Base-by-base conservation (phyloP, 2,329 filamentous ascomycete species). In the Sclerotinia glacialis region DNA sequence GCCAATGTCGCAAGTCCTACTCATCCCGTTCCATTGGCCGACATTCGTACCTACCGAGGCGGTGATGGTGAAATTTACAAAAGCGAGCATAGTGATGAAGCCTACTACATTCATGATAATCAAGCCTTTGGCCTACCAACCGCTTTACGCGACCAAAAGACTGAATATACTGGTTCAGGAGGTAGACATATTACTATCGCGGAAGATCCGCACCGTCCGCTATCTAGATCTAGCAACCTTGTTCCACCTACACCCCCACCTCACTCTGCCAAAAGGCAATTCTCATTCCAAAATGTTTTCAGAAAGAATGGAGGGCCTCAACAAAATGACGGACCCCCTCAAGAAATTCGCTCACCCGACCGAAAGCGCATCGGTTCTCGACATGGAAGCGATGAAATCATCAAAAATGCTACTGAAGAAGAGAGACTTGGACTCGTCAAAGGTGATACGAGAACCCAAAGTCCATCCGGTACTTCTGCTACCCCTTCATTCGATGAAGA, bases 251-350 rank as follows among this genome's bases (percentile, higher is more conserved):
- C 74, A 4, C 88, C 88, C 1, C 87, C 87, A 5, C 86, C 83
- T 4, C 85, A 84, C 65, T 80, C 81, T 40, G 86, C 89, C 14
- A 85, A 82, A 71, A 85, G 94, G 68, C 92, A 97, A 75, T 99
- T 98, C 79, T 96, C 91, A 23, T 98, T 98, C 82, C 89, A 93
- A 71, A 92, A 90, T 71, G 87, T 97, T 63, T 95, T 97, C 55
- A 54, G 71, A 42, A 74, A 73, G 65, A 68, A 68, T 1, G 65
- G 67, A 49, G 52, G 61, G 1, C 58, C 67, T 28, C 65, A 64
- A 50, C 60, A 55, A 59, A 44, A 63, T 26, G 71, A 72, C 18
- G 72, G 69, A 47, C 46, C 63, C 11, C 23, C 44, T 18, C 68
- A 69, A 54, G 75, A 67, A 74, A 70, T 68, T 70, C 74, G 65